Evolutionary conservation across 495 filamentous ascomycete genomes (phyloP).

Genomic region (Penicillium soppii): DNA sequence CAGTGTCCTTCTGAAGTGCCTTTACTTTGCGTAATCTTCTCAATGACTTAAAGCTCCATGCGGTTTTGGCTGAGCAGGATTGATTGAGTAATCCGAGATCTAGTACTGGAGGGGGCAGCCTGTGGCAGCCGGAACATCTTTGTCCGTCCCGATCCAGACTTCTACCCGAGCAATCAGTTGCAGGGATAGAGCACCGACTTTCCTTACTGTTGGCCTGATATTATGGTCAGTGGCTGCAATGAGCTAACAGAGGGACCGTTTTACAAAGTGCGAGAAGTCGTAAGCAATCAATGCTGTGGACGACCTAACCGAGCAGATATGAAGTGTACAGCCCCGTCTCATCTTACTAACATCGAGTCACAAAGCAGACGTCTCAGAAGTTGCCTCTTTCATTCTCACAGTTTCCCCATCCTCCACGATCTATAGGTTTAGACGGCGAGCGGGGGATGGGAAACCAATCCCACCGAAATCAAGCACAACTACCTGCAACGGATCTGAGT

Average conservation of each 20-base stretch:
- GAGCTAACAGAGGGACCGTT: neutral
- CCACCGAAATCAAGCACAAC: neutral
- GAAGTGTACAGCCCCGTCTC: neutral
- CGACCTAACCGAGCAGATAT: neutral
- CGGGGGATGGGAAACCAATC: neutral
- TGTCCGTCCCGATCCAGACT: slow-evolving; percentile 2
- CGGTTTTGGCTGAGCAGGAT: neutral
- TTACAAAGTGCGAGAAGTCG: neutral
- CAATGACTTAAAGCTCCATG: neutral
- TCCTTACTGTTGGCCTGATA: neutral
- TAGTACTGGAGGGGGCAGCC: slow-evolving; percentile 1
- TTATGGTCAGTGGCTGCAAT: neutral
- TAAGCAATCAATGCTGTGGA: neutral
- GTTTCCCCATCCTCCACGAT: neutral
- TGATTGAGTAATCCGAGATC: neutral
- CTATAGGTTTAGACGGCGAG: neutral
- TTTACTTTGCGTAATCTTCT: neutral
- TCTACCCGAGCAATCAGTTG: neutral
- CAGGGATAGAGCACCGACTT: neutral
- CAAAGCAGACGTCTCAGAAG: neutral
- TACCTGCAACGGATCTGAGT: neutral
- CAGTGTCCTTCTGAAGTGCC: neutral
- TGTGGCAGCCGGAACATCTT: slow-evolving; percentile 1
- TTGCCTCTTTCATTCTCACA: neutral
- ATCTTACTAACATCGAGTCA: neutral